Evolutionary conservation across 2,329 filamentous ascomycete genomes (phyloP), one percentile per base, ranked within the genome.

Genomic region (Corinectria fuckeliana): DNA sequence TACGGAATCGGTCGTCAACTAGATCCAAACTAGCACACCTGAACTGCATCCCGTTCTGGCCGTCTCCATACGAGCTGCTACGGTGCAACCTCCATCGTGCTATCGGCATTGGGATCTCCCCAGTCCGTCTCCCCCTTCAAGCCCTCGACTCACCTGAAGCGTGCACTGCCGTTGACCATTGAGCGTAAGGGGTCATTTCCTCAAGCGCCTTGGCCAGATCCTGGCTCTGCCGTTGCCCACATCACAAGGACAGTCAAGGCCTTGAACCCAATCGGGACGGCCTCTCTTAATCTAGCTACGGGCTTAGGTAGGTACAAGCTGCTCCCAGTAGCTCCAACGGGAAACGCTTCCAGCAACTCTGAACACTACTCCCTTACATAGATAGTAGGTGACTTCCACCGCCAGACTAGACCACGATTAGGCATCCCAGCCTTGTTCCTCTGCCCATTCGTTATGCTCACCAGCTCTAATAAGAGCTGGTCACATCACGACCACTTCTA

Each of bases 131-230:
- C 41, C 39, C 18, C 26, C 20, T 16, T 48, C n/a, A 25, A 36
- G 25, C 14, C 45, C 38, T 39, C 41, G 60, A 51, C 50, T 61
- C 67, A 70, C 67, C 67, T 70, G 67, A 69, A 67, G 67, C 67
- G 67, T 50, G 60, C 60, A 58, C 20, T 39, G 18, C 16, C 23
- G 34, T 36, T 34, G 20, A 16, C 38, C 20, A 14, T 39, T 30
- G 34, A 50, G 56, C 23, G 34, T 11, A 25, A 58, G 53, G 36
- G 36, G n/a, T 26, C 56, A 45, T 50, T 57, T 59, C 36, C 39
- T 36, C 48, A 47, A 50, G 57, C 61, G 60, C 59, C 59, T 32
- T 51, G 38, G 42, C 52, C 56, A 61, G 30, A 48, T 39, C 32
- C 49, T 51, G 53, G 36, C 63, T 60, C 38, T 45, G 32, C 49